Base-by-base conservation (phyloP, 176 grass and related monocot genomes). In the Juncus effusus region DNA sequence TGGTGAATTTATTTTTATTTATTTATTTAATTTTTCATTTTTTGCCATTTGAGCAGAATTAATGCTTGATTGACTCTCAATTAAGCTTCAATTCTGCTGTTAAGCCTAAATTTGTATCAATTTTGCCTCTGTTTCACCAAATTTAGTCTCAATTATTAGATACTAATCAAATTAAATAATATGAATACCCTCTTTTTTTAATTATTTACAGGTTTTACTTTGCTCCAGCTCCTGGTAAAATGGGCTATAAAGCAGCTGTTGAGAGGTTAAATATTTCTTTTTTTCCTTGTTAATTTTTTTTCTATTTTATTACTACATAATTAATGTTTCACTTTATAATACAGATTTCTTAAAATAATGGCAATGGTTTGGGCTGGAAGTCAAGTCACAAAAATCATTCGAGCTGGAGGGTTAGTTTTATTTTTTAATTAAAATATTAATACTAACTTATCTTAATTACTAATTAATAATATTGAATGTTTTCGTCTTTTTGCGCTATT, bases 361-460 rank as follows among this genome's bases (percentile, higher is more conserved):
- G 87, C 82, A 53, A 92, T 80, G 82, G 82, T 96, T 5, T 96
- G 93, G 93, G 93, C 85, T 84, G 93, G 93, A 65, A 97, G 93
- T 81, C 93, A 97, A 74, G 88, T 97, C 69, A 91, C 93, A 60
- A 97, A 97, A 77, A 77, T 97, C 72, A 11, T 86, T 64, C 82
- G 88, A 61, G 85, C 77, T 13, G 93, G 82, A 84, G 88, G 93
- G 93, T 97, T 53, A 82, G 82, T 77, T 55, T 74, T 60, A 28
- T 12, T 50, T n/a, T 10, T 13, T 79, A 13, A 64, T 13, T 14
- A 36, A 42, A 11, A 16, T 40, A 42, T 44, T 36, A 62, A 61
- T 36, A 10, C 35, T 57, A 57, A 57, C 9, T 5, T 62, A 62
- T 38, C 36, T 62, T 40, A 65, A 65, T 9, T 9, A 28, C 7